These are phyloP conservation scores for Pichia sp. DNA, from an alignment of 1,139 yeast species.

Conservation along the genomic window DNA sequence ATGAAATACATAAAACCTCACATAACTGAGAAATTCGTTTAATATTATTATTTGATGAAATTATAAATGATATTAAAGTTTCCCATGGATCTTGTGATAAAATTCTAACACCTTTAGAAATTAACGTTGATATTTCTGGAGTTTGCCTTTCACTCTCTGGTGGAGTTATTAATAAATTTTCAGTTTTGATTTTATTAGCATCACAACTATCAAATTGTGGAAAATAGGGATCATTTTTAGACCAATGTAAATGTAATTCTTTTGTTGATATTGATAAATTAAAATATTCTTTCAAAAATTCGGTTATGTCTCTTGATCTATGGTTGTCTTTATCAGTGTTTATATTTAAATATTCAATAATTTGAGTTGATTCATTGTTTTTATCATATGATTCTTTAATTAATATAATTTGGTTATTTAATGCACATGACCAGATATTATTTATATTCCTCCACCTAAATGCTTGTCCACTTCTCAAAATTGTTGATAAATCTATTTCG, in stretches of 20 bases:
- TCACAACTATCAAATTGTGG: conserved; percentile 18
- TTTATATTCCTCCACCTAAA: conserved; percentile 63
- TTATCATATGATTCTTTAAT: conserved; percentile 29
- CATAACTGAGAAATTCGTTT: conserved; percentile 94
- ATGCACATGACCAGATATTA: conserved; percentile 55
- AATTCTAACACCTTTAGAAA: conserved; percentile 68
- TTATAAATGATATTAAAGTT: conserved; percentile 78
- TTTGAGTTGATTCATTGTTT: conserved; percentile 18
- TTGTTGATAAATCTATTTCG: conserved; percentile 61
- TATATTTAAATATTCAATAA: conserved; percentile 7
- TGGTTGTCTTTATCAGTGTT: conserved; percentile 23
- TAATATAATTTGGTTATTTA: conserved; percentile 43
- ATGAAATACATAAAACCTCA: conserved; percentile 64
- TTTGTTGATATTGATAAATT: conserved; percentile 51
- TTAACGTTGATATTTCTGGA: conserved; percentile 22
- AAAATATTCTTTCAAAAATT: conserved; percentile 45
- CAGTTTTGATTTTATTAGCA: neutral
- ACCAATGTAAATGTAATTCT: conserved; percentile 59
- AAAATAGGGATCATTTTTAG: conserved; percentile 45
- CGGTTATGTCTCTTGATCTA: conserved; percentile 23
- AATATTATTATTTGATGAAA: conserved; percentile 94
- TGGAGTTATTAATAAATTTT: conserved; percentile 15
- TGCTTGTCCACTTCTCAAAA: conserved; percentile 85
- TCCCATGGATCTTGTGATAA: conserved; percentile 97
- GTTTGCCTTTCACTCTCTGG: conserved; percentile 5